These are phyloP conservation scores for Camellia oleifera DNA, from an alignment of 179 eudicot species.

Conservation along the genomic window DNA sequence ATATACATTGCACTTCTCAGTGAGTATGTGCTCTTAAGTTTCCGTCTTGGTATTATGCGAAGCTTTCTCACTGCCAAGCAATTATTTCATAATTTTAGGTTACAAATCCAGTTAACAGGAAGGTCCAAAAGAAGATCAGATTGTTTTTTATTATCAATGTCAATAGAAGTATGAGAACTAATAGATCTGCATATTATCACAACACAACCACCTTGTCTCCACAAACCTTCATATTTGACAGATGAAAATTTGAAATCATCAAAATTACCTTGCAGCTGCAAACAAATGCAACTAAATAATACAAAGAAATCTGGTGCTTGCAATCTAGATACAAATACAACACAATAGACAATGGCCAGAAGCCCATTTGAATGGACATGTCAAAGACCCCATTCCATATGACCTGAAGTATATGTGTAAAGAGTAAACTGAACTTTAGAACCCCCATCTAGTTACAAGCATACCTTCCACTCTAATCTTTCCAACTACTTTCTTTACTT, in stretches of 20 bases:
- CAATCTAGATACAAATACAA: neutral
- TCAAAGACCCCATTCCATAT: neutral
- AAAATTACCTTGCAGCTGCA: neutral
- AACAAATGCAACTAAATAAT: neutral
- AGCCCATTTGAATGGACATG: neutral
- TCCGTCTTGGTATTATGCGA: slow-evolving; percentile 61
- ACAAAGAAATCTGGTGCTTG: neutral
- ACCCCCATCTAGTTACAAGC: neutral
- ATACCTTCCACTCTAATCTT: slow-evolving; percentile 83
- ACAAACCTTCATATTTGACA: neutral
- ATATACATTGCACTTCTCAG: slow-evolving; percentile 56
- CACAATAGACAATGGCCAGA: neutral
- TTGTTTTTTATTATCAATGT: neutral
- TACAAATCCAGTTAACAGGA: neutral
- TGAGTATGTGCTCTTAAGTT: slow-evolving; percentile 60
- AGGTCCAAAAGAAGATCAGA: neutral
- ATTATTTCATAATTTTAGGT: neutral
- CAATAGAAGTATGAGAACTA: neutral
- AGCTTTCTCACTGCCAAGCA: slow-evolving; percentile 67
- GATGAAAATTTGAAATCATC: neutral
- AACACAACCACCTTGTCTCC: neutral
- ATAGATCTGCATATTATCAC: neutral
- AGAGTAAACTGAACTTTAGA: neutral
- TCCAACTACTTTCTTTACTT: slow-evolving; percentile 52
- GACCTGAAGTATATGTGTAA: neutral